phyloP scores from a whole-genome alignment of 2,329 filamentous ascomycete species.

The Diaporthe nobilis region DNA sequence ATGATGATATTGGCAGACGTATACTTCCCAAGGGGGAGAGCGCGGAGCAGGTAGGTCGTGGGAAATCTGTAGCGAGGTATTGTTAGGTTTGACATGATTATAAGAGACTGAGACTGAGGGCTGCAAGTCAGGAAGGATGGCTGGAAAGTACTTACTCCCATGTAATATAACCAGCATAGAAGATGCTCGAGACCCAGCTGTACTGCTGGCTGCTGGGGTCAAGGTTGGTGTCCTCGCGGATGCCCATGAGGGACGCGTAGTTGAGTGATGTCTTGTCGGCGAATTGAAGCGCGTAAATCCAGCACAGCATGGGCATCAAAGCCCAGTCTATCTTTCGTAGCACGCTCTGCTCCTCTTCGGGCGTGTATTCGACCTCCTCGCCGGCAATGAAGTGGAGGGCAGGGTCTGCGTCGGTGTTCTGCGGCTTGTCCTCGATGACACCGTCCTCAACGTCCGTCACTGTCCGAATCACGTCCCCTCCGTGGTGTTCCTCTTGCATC shows the following conservation, averaged over 20 bases:
- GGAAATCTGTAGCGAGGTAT: not conserved
- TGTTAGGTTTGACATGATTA: not conserved
- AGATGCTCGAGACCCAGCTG: slow-evolving; percentile 45
- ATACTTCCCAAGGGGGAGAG: slow-evolving; percentile 53
- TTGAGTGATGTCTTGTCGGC: slow-evolving; percentile 71
- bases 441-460: slow-evolving; percentile 6
- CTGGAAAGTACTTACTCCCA: slow-evolving; percentile 42
- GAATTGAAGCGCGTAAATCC: slow-evolving; percentile 71
- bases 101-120: not conserved
- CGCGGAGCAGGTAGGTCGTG: slow-evolving; percentile 52
- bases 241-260: slow-evolving; percentile 60
- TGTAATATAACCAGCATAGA: slow-evolving; percentile 45
- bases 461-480: not conserved
- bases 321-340: slow-evolving; percentile 74
- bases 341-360: not conserved
- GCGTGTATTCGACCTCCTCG: not conserved
- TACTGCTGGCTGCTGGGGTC: slow-evolving; percentile 42
- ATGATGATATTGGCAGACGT: slow-evolving; percentile 53
- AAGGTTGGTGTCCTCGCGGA: slow-evolving; percentile 41
- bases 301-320: slow-evolving; percentile 67
- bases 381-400: slow-evolving; percentile 17
- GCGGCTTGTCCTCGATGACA: not conserved
- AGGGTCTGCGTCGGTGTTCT: slow-evolving; percentile 21
- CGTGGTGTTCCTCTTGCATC: not conserved
- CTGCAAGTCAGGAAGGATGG: not conserved